Base-by-base conservation (phyloP, 495 filamentous ascomycete species). In the Haplographium delicatum region DNA sequence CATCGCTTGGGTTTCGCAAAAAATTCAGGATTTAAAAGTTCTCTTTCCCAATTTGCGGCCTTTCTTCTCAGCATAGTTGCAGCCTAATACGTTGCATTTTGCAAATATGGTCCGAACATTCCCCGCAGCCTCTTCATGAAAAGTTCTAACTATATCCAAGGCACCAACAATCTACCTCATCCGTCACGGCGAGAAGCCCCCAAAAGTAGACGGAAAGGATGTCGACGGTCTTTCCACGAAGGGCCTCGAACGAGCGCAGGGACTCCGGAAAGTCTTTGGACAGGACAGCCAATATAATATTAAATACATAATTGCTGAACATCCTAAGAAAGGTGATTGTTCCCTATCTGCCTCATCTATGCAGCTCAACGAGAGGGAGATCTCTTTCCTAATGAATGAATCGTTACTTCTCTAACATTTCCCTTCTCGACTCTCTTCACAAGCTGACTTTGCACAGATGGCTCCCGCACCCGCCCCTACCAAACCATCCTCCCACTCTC, bases 151-250 rank as follows among this genome's bases (percentile, higher is more conserved):
- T n/a, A n/a, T n/a, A n/a, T n/a, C n/a, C n/a, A n/a, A 38, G 34
- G 5, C 31, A 2, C 54, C 54, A 27, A 66, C 59, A 25, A 60
- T 81, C 24, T 81, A 80, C 54, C 56, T 81, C 4, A 81, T 81
- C 60, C 74, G 78, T 6, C 78, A 81, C 54, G 78, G 76, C 53
- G 78, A 81, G 57, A 81, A 81, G 62, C 78, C 75, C 10, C 41
- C 59, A 10, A 62, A 64, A 35, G 20, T 46, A 28, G 25, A 62
- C 18, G 54, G 51, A 23, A 57, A 73, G 45, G 69, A 69, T 25
- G 62, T 55, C 8, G 61, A 63, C 28, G 76, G 75, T 0, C 62
- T 81, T 19, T 76, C 62, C 25, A 38, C 69, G 0, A 47, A 69
- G 40, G 78, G 78, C 13, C 19, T 67, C 11, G 30, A 74, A 55